phyloP scores from a whole-genome alignment of 306 rosid genomes.

The Potentilla sterilis region DNA sequence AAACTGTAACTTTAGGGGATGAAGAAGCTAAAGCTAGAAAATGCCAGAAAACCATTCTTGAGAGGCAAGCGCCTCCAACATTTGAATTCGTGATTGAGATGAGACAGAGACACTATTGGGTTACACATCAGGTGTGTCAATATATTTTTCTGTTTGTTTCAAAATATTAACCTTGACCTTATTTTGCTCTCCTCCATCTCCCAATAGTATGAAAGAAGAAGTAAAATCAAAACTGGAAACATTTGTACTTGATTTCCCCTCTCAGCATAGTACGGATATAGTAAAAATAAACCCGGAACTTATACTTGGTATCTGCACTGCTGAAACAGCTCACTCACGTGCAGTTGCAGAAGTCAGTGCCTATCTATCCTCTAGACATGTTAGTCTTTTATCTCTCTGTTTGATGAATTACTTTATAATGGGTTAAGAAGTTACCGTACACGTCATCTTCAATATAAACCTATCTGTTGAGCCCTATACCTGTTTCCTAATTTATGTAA shows the following conservation, averaged over 20 bases:
- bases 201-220: not conserved
- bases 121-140: constrained; percentile 60
- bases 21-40: constrained; percentile 63
- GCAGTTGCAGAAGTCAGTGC: not conserved
- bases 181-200: not conserved
- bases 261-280: not conserved
- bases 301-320: not conserved
- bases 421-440: not conserved
- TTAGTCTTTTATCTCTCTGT: not conserved
- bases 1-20: constrained; percentile 59
- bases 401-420: not conserved
- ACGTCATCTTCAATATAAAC: not conserved
- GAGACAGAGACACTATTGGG: constrained; percentile 72
- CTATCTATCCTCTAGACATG: not conserved
- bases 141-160: constrained; percentile 1
- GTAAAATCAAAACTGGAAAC: not conserved
- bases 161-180: not conserved
- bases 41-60: constrained; percentile 60
- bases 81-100: constrained; percentile 72
- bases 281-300: not conserved
- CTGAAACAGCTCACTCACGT: not conserved
- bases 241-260: not conserved
- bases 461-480: not conserved
- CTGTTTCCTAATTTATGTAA: not conserved
- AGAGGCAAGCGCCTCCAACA: constrained; percentile 69